Percentiles rank a stretch among this genome's conserved stretches.
Evolutionary conservation across 225 moss, liverwort and hornwort genomes (phyloP).

Genomic region (Physcomitrium patens): DNA sequence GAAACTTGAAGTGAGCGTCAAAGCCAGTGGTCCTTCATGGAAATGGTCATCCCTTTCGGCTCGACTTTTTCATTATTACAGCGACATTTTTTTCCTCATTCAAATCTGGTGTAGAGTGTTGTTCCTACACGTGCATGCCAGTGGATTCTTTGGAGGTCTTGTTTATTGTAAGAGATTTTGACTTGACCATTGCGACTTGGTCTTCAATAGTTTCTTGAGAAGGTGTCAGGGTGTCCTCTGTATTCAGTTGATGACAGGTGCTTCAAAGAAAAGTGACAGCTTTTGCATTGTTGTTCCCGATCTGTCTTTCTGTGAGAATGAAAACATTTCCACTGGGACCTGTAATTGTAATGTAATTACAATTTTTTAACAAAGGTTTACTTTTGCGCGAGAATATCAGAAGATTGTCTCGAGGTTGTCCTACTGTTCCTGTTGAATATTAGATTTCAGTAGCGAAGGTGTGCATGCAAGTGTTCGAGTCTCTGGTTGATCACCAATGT

Average conservation of each 20-base stretch:
- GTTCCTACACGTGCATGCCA: slow-evolving; percentile 16
- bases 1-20: not conserved
- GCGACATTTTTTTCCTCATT: slow-evolving; percentile 24
- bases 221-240: slow-evolving; percentile 5
- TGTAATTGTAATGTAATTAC: slow-evolving; percentile 23
- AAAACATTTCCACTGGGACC: slow-evolving; percentile 24
- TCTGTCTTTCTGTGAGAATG: slow-evolving; percentile 52
- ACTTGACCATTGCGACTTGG: slow-evolving; percentile 14
- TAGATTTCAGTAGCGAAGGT: slow-evolving; percentile 24
- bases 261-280: slow-evolving; percentile 50
- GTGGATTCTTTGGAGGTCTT: slow-evolving; percentile 28
- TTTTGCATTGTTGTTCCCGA: slow-evolving; percentile 22
- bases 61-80: not conserved
- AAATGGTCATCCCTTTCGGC: slow-evolving; percentile 5
- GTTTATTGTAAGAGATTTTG: slow-evolving; percentile 12
- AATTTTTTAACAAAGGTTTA: slow-evolving; percentile 32
- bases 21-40: slow-evolving; percentile 3
- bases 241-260: slow-evolving; percentile 24
- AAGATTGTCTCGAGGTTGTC: not conserved
- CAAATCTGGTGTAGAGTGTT: not conserved
- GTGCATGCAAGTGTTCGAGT: slow-evolving; percentile 7
- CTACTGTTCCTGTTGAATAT: slow-evolving; percentile 23
- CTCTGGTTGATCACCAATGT: not conserved
- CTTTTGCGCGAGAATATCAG: not conserved
- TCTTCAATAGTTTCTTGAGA: not conserved